Evolutionary conservation across 2,329 filamentous ascomycete genomes (phyloP), one percentile per base, ranked within the genome.

Genomic region (Canariomyces notabilis): DNA sequence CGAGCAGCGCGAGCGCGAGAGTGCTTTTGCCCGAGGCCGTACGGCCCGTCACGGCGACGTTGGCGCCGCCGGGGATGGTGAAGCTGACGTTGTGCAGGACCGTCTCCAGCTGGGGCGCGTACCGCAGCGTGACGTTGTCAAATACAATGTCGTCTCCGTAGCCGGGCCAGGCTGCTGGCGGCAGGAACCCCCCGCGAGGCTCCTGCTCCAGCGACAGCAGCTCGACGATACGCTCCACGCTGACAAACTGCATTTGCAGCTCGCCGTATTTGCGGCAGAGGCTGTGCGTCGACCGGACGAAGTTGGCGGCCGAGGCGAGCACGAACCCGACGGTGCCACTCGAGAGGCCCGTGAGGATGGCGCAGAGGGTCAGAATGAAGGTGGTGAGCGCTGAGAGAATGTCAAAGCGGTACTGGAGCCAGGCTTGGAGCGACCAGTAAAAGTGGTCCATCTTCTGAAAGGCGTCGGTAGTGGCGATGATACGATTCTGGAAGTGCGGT

Each of bases 371-470:
- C 42, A 95, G 69, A 0, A 80, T 67, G 48, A 91, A 85, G 0
- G 86, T 89, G 6, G 87, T 87, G 3, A 78, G 62, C 0, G 85
- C 85, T 0, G 88, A 88, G 5, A 90, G 67, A 7, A 72, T 65
- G 56, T 88, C 83, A 46, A 93, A 91, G 11, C 89, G 81, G 59
- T 85, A 89, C 62, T 83, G 82, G 2, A 95, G 73, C 89, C 89
- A 95, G 6, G 82, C 80, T 55, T 94, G 88, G 35, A 94, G 74
- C 48, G 83, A 87, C 85, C 89, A 95, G 68, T 94, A 95, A 67
- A 95, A 95, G 63, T 96, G 90, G 59, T 96, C 90, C 77, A 95
- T 93, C 61, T 89, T 89, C 63, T 95, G 90, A 61, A 95, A 95
- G 15, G 82, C 82, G 60, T 95, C 89, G 0, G 89, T 89, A 0